Evolutionary conservation across 176 grass and related monocot species (phyloP), one percentile per base, ranked within the genome.

Genomic region (Poa pratensis): DNA sequence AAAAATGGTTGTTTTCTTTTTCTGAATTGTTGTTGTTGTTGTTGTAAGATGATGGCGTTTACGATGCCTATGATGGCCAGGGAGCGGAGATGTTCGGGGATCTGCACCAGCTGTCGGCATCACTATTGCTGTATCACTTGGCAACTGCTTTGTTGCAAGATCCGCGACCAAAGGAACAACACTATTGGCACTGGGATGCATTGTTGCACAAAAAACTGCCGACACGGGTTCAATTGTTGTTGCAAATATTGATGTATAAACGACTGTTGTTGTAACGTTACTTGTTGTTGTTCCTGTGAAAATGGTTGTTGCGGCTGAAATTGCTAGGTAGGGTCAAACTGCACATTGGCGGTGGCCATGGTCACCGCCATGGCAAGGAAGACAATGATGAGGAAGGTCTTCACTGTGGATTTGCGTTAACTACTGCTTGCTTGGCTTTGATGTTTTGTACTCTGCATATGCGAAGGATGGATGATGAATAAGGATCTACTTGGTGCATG

Each of bases 41-140:
- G 27, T 10, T 83, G 73, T 49, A 22, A 32, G n/a, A 30, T 17
- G 28, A 83, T 65, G 6, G 30, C 42, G 3, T 72, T 73, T 26
- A 40, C 74, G 14, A 83, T 22, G 28, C 13, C 30, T 58, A n/a
- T 65, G 69, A 82, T 88, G 52, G 26, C 73, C 10, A 20, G 61
- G 40, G 72, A 88, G 9, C 28, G 35, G 0, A 20, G 20, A 6
- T 27, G 40, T 9, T 22, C 16, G 5, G 17, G 6, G 28, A 73
- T 86, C 6, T 5, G 15, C 0, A 62, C 18, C 15, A 88, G 16
- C 27, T 78, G 51, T 28, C 15, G 6, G 28, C 73, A 88, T 7
- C 86, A 87, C 2, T 60, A 73, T 7, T 77, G 62, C n/a, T 27
- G 27, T 5, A 77, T 46, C 20, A 59, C 20, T 27, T 83, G 73